Evolutionary conservation across 2,329 filamentous ascomycete species (phyloP).

Genomic region (Hypoxylon sp.): DNA sequence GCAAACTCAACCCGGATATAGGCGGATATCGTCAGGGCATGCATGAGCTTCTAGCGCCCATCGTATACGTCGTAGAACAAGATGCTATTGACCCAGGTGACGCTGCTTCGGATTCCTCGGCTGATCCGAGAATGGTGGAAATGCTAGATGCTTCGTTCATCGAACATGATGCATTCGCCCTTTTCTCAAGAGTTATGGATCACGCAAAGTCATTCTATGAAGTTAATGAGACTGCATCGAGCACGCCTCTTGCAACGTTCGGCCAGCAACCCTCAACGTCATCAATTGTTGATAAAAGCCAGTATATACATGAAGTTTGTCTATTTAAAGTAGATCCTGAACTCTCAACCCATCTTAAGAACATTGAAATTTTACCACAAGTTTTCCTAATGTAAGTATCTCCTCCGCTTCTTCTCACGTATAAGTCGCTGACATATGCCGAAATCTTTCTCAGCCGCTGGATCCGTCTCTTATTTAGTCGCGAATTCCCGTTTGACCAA

Average conservation of each 20-base stretch:
- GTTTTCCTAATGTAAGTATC: constrained; percentile 88
- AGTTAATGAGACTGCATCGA: constrained; percentile 64
- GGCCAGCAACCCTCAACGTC: constrained; percentile 63
- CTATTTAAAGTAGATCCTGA: constrained; percentile 86
- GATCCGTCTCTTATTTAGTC: constrained; percentile 92
- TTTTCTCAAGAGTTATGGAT: constrained; percentile 92
- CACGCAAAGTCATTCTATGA: constrained; percentile 90
- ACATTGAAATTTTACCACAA: constrained; percentile 92
- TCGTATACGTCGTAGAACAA: constrained; percentile 85
- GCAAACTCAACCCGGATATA: constrained; percentile 88
- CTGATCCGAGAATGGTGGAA: constrained; percentile 71
- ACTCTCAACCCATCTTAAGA: constrained; percentile 82
- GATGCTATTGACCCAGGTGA: constrained; percentile 77
- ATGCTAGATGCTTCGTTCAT: constrained; percentile 81
- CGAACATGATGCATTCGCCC: constrained; percentile 90
- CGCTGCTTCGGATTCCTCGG: constrained; percentile 53
- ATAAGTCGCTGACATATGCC: constrained; percentile 21
- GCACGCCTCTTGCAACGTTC: constrained; percentile 46
- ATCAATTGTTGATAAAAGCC: constrained; percentile 87
- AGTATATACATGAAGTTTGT: constrained; percentile 86
- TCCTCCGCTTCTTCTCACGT: background rate
- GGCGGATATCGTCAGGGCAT: constrained; percentile 98
- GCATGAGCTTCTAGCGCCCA: constrained; percentile 94
- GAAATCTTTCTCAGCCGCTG: constrained; percentile 74
- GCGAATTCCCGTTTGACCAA: constrained; percentile 92